Conservation (phyloP, 2,329 filamentous ascomycete species). For the Eurotiales sp. region DNA sequence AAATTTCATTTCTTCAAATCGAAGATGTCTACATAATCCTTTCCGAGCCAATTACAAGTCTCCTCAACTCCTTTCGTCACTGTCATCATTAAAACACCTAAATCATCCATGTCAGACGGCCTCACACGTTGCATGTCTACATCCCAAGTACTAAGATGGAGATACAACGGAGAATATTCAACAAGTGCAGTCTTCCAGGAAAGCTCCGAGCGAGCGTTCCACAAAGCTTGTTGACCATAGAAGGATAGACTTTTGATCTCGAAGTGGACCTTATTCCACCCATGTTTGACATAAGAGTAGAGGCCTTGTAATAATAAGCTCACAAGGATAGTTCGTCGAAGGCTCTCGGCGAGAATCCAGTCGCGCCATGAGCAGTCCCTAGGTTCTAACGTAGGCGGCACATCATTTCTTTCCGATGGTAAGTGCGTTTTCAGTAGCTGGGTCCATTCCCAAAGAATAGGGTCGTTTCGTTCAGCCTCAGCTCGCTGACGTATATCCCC, state of each 20-base stretch:
- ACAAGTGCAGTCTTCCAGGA: conserved; percentile 6
- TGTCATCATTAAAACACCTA: conserved; percentile 16
- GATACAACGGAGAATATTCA: neutral
- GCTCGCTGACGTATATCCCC: conserved; percentile 43
- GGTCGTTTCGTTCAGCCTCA: conserved; percentile 34
- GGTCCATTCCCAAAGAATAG: conserved; percentile 11
- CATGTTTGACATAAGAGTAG: conserved; percentile 16
- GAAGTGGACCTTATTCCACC: conserved; percentile 15
- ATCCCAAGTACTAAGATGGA: conserved; percentile 9
- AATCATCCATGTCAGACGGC: conserved; percentile 12
- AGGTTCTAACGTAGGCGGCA: neutral
- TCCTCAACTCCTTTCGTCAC: conserved; percentile 14
- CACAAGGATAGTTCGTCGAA: conserved; percentile 14
- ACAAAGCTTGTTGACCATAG: conserved; percentile 13
- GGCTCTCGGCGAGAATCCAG: conserved; percentile 15
- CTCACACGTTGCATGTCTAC: conserved; percentile 1
- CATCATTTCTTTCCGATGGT: neutral
- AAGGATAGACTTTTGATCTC: conserved; percentile 13
- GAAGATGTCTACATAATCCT: neutral
- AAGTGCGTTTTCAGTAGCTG: neutral
- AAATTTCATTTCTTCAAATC: neutral
- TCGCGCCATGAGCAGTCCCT: conserved; percentile 7
- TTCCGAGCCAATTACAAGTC: conserved; percentile 8
- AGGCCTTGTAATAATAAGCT: conserved; percentile 11
- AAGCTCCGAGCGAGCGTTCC: conserved; percentile 11